Percentiles rank a stretch among this genome's conserved stretches.
These are phyloP conservation scores for Dioscorea cayenensis DNA, from an alignment of 116 monocot species.

Conservation along the genomic window DNA sequence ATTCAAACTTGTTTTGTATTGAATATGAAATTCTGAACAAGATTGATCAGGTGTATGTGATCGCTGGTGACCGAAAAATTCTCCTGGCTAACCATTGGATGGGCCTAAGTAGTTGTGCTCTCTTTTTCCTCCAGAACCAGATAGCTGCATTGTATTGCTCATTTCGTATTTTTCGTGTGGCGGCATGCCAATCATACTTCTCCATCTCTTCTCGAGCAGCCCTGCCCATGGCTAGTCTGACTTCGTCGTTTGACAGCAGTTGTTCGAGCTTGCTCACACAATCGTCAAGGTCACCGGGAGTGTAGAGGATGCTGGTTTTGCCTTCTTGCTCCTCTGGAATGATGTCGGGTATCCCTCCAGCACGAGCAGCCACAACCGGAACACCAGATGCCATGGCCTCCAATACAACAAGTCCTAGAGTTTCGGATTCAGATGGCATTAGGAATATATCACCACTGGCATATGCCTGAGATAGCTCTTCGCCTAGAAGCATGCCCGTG, in stretches of 20 bases:
- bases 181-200: slow-evolving; percentile 86
- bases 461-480: slow-evolving; percentile 90
- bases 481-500: slow-evolving; percentile 93
- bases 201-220: slow-evolving; percentile 86
- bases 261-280: slow-evolving; percentile 63
- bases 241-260: slow-evolving; percentile 33
- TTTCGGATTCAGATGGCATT: slow-evolving; percentile 97
- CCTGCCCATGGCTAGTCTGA: slow-evolving; percentile 62
- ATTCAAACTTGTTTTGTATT: too few species aligned
- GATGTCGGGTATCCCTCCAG: slow-evolving; percentile 84
- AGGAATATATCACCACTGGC: slow-evolving; percentile 90
- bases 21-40: not conserved
- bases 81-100: slow-evolving; percentile 45
- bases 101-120: slow-evolving; percentile 51
- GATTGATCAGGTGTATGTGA: not conserved
- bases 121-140: slow-evolving; percentile 80
- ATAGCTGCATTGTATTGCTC: slow-evolving; percentile 87
- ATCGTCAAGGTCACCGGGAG: slow-evolving; percentile 79
- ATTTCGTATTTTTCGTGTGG: slow-evolving; percentile 69
- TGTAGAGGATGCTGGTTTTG: slow-evolving; percentile 68
- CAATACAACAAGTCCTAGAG: slow-evolving; percentile 81
- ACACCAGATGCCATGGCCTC: slow-evolving; percentile 95
- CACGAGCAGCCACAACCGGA: slow-evolving; percentile 85
- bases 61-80: slow-evolving; percentile 15
- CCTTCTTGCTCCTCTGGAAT: slow-evolving; percentile 88